phyloP scores from a whole-genome alignment of 257 asterid species.

The Nicotiana benthamiana region DNA sequence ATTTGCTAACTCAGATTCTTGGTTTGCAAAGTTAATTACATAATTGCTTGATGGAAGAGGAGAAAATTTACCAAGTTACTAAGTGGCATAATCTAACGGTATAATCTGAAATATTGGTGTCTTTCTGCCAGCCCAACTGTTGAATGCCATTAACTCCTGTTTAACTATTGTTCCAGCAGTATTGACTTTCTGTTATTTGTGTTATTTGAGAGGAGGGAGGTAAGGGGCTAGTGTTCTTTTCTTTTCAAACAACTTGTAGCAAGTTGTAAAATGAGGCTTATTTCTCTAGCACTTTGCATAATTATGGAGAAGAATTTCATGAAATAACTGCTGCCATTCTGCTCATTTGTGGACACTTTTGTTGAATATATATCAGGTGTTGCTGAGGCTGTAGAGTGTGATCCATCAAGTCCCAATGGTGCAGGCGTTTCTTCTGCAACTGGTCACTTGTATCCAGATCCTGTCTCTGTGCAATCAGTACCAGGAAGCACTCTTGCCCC shows the following conservation, averaged over 20 bases:
- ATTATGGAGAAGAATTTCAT: background rate
- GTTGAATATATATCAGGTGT: constrained; percentile 21
- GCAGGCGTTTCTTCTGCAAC: constrained; percentile 58
- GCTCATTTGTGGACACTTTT: background rate
- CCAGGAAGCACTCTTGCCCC: constrained; percentile 64
- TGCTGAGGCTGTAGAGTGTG: constrained; percentile 44
- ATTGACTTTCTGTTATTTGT: background rate
- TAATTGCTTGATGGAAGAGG: background rate
- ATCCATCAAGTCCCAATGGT: constrained; percentile 53
- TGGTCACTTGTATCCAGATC: constrained; percentile 63
- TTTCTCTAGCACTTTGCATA: background rate
- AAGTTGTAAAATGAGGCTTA: background rate
- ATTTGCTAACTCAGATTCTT: background rate
- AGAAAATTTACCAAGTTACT: background rate
- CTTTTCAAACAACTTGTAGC: background rate
- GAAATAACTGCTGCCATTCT: background rate
- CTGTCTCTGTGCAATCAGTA: constrained; percentile 63
- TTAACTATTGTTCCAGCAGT: background rate
- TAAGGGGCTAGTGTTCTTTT: background rate
- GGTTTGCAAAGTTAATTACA: background rate
- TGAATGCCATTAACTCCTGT: background rate
- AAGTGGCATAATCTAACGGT: background rate
- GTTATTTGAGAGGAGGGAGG: background rate
- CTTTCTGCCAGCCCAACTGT: constrained; percentile 2
- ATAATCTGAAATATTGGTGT: background rate